Base-by-base conservation (phyloP, 495 filamentous ascomycete genomes). In the Talaromyces adpressus region DNA sequence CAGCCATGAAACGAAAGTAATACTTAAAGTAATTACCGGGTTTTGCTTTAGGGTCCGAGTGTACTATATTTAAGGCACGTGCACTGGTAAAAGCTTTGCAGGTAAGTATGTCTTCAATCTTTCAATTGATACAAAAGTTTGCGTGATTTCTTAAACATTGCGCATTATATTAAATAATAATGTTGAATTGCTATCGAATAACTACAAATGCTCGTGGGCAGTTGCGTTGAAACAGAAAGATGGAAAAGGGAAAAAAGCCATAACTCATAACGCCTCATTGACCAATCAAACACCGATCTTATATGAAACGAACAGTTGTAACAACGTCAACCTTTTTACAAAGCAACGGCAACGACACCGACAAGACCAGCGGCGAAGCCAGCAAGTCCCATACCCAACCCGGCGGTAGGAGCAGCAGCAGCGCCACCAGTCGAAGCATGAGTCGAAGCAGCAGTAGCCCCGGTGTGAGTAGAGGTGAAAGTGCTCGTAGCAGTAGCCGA, bases 321-420 rank as follows among this genome's bases (percentile, higher is more conserved):
- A 53, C n/a, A 39, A 45, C 59, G 27, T 62, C 18, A 29, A 22
- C 7, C 11, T 54, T 51, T 39, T 63, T 58, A 63, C 34, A 63
- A 52, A 58, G 62, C 62, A 36, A 63, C 54, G 32, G 62, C 62
- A n/a, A 57, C 41, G 16, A 34, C 62, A 57, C 62, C 62, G 22
- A 63, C 30, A 25, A 63, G 49, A 30, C 62, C 62, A 6, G 62
- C 62, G 11, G 62, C 62, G 6, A 63, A 7, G 11, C 62, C 62
- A 27, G 62, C 62, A 29, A 63, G 62, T 12, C 62, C 62, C 53
- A 63, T 51, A 27, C 62, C 52, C 18, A 63, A 53, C 32, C 52
- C 62, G 18, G 62, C 62, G 18, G 62, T 34, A 58, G 62, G 39
- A n/a, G 39, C 54, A 20, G 62, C 61, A 20, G 61, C 29, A 57